Base-by-base conservation (phyloP, 148 eudicot species). In the Diospyros lotus region DNA sequence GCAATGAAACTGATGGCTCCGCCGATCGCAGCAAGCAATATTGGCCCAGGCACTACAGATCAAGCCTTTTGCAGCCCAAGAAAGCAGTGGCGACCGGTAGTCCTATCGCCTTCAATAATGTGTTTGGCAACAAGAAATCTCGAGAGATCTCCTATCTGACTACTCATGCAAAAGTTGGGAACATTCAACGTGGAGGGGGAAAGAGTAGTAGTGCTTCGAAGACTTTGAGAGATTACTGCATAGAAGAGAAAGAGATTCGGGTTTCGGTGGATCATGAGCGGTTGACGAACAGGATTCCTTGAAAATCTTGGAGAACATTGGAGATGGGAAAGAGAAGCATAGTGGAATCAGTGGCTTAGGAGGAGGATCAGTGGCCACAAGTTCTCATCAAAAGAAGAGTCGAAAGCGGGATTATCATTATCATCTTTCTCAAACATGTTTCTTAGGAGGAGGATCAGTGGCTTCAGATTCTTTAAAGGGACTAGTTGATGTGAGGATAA, bases 281-380 rank as follows among this genome's bases (percentile, higher is more conserved):
- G 28, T 28, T 28, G 28, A 28, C 0, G 28, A 28, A 28, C 28
- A 28, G 28, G 28, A 28, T 28, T 28, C 28, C 28, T 28, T 28
- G 28, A 28, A 28, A 28, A 28, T 28, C 28, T 2, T 60, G 41
- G 17, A 3, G 12, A 55, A 1, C 2, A 48, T 55, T 14, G 12
- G 2, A 55, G 59, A 3, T 3, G 12, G 15, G 1, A 63, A 4
- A 51, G 58, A 78, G 74, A 69, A 41, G 9, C 10, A 4, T 14
- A 28, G 28, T 6, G n/a, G 6, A 63, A 2, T 1, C 55, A 75
- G 7, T 77, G 17, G 76, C 78, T 52, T 69, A 55, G 74, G 77
- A 44, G 61, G 70, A 48, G 55, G 28, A 28, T 28, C 28, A 28
- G n/a, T 28, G 28, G 28, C 28, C 28, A 28, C 28, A 28, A 28